Conservation (phyloP, 2,329 filamentous ascomycete species). For the Teratosphaeria pseudoeucalypti region DNA sequence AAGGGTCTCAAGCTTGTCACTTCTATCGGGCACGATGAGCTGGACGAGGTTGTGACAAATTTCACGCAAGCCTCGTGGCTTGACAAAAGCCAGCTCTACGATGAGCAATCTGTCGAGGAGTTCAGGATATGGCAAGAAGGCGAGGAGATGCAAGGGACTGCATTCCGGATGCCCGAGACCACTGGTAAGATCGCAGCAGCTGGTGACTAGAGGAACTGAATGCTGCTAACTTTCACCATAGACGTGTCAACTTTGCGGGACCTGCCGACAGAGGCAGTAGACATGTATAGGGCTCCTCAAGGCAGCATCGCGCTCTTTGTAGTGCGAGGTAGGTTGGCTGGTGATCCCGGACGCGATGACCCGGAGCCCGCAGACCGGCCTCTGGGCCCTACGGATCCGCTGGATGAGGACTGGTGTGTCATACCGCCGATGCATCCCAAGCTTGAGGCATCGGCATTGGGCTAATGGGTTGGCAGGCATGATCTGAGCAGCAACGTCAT, state of each 20-base stretch:
- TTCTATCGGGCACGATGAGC: neutral
- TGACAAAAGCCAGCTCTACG: neutral
- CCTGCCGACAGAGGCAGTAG: neutral
- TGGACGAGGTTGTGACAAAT: neutral
- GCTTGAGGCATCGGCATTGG: neutral
- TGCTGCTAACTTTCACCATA: neutral
- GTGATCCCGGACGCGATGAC: neutral
- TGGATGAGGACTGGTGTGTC: neutral
- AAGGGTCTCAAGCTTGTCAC: neutral
- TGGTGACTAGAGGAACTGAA: neutral
- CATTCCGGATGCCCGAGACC: neutral
- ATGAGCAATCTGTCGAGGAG: neutral
- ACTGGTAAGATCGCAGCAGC: neutral
- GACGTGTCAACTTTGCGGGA: too few species aligned
- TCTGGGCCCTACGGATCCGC: neutral
- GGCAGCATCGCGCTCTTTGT: constrained; percentile 8
- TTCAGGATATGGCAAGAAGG: neutral
- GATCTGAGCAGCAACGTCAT: neutral
- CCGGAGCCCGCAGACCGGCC: neutral
- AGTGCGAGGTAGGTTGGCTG: neutral
- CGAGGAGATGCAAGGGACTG: neutral
- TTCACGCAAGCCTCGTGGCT: neutral
- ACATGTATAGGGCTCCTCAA: neutral
- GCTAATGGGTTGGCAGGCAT: neutral
- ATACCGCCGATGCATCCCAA: neutral